Conservation (phyloP, 2,329 filamentous ascomycete genomes). For the Diatrype stigma region DNA sequence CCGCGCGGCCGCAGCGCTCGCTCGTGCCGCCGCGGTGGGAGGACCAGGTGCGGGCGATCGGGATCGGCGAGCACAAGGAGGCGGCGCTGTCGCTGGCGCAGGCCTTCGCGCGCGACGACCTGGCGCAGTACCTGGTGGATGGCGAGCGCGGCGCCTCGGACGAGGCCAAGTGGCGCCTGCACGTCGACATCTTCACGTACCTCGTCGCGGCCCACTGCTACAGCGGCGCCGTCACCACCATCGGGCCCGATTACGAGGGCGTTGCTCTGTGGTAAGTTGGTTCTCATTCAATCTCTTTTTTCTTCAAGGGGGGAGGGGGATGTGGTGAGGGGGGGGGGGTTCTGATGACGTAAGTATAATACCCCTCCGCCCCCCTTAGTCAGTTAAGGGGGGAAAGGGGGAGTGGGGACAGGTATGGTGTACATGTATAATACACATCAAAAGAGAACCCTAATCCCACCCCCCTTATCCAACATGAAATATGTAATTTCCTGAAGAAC, state of each 20-base stretch:
- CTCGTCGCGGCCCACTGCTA: constrained; percentile 71
- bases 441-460: no score
- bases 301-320: no score
- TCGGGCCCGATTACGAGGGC: constrained; percentile 71
- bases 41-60: constrained; percentile 57
- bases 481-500: no score
- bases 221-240: constrained; percentile 68
- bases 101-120: constrained; percentile 71
- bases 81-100: constrained; percentile 70
- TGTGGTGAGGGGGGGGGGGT: no score
- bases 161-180: constrained; percentile 70
- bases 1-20: constrained; percentile 27
- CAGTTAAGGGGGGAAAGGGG: no score
- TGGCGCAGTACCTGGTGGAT: constrained; percentile 71
- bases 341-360: no score
- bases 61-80: constrained; percentile 64
- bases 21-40: constrained; percentile 51
- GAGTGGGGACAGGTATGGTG: no score
- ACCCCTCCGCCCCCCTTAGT: no score
- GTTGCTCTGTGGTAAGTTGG: constrained; percentile 70
- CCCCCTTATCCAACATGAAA: no score
- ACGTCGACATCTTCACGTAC: constrained; percentile 74
- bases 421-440: no score
- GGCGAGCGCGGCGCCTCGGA: constrained; percentile 58
- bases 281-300: background rate